These are phyloP conservation scores for Myriangium duriaei DNA, from an alignment of 2,329 filamentous ascomycete genomes.

Conservation along the genomic window DNA sequence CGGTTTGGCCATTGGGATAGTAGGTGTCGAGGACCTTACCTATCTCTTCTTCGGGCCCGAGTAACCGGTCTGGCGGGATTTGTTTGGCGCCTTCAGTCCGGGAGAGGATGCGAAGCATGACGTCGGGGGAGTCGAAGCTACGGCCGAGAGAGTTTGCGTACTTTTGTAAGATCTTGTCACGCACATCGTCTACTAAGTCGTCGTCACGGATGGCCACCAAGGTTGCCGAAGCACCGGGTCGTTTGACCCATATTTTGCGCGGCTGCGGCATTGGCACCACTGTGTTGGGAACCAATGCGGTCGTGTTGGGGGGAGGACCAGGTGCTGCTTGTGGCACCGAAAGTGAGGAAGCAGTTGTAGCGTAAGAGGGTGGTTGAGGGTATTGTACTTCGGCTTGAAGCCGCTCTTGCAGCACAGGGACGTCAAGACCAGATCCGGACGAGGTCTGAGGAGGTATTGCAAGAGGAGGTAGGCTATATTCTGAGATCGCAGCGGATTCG, in stretches of 20 bases:
- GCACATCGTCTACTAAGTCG: slow-evolving; percentile 86
- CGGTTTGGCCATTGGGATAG: slow-evolving; percentile 74
- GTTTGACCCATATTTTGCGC: slow-evolving; percentile 60
- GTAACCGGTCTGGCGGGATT: slow-evolving; percentile 44
- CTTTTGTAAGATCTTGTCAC: slow-evolving; percentile 83
- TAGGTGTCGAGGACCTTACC: slow-evolving; percentile 64
- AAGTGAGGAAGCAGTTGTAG: background rate
- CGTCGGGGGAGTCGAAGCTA: slow-evolving; percentile 81
- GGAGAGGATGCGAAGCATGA: slow-evolving; percentile 65
- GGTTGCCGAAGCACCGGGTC: slow-evolving; percentile 74
- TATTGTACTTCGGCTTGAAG: background rate
- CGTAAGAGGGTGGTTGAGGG: background rate
- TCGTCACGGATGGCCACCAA: slow-evolving; percentile 75
- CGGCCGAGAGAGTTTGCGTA: slow-evolving; percentile 86
- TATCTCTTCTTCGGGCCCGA: slow-evolving; percentile 82
- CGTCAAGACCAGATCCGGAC: background rate
- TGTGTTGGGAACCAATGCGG: background rate
- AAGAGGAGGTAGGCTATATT: background rate
- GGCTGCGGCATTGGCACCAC: background rate
- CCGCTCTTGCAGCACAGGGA: background rate
- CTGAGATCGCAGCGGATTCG: background rate
- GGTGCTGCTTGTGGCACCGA: too few species aligned
- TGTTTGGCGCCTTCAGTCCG: slow-evolving; percentile 52
- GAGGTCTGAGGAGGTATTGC: background rate
- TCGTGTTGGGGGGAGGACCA: too few species aligned